Base-by-base conservation (phyloP, 371 early-diverging fungal species). In the Dipsacomyces acuminosporus region DNA sequence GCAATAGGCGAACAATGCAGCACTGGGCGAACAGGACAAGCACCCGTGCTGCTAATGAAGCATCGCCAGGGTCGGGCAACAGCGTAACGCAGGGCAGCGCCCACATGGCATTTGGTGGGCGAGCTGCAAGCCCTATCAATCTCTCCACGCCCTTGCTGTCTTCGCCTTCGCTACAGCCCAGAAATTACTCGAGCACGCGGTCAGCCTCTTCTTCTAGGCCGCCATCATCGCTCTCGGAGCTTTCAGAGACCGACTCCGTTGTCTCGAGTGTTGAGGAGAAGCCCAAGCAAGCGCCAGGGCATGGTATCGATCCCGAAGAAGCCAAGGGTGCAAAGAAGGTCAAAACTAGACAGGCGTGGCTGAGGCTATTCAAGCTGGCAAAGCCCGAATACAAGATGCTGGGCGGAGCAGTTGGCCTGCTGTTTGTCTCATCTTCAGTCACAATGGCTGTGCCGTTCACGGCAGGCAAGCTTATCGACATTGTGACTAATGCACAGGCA, bases 381-480 rank as follows among this genome's bases (percentile, higher is more conserved):
- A 47, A 44, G 24, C 77, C 77, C 17, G 80, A 81, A 55, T 66
- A 62, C 36, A 51, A 33, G 44, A 40, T 78, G 45, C 67, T 81
- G 11, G 70, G 64, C 24, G 70, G 74, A 4, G 81, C 81, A 1
- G 74, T 74, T 26, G 65, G 71, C 1, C 52, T 87, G 24, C 65
- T 89, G 18, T 57, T 86, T n/a, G 64, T 87, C n/a, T 87, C 88
- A 14, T 87, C 87, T 13, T 74, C 78, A 11, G 81, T 87, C 9
- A 82, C 87, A 1, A 87, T 87, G 87, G 78, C 82, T 7, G 81
- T 89, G 3, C 89, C 89, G 0, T 87, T 86, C 54, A 76, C 82
- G 8, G 86, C 87, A 86, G 89, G 89, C 57, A 83, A 82, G 64
- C 84, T 87, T 55, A 81, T 89, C 40, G 89, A 89, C 63, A 77